Percentiles rank a stretch among this genome's conserved stretches.
These are phyloP conservation scores for Pythium sp. DNA, from an alignment of 352 stramenopile genomes.

Conservation along the genomic window DNA sequence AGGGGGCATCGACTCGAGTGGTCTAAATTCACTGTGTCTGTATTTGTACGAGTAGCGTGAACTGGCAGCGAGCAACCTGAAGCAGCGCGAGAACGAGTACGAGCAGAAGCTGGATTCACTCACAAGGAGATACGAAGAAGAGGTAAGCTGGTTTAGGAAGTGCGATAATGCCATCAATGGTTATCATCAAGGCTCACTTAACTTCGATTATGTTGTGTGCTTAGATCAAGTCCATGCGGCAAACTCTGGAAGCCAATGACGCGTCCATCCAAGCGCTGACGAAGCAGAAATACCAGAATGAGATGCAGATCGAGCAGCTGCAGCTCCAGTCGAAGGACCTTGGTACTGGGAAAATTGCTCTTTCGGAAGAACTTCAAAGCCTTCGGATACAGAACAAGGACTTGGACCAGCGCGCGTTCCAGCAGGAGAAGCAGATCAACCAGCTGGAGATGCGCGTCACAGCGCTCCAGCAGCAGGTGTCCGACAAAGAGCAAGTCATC, in stretches of 20 bases:
- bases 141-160: constrained; percentile 34
- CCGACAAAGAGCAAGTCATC: constrained; percentile 75
- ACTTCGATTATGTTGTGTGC: background rate
- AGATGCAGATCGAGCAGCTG: constrained; percentile 75
- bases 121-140: constrained; percentile 54
- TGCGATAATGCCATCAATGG: background rate
- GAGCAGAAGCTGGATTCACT: constrained; percentile 66
- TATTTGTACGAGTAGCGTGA: constrained; percentile 27
- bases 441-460: constrained; percentile 67
- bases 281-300: constrained; percentile 78
- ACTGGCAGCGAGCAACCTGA: constrained; percentile 39
- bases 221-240: constrained; percentile 49
- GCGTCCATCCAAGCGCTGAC: constrained; percentile 47
- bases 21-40: background rate
- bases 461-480: constrained; percentile 73
- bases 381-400: constrained; percentile 71
- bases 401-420: constrained; percentile 77
- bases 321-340: constrained; percentile 60
- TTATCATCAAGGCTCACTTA: background rate
- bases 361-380: constrained; percentile 48
- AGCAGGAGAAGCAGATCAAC: constrained; percentile 83
- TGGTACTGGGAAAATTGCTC: constrained; percentile 31
- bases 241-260: constrained; percentile 47
- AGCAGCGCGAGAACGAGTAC: constrained; percentile 61
- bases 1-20: background rate